Evolutionary conservation across 257 asterid genomes (phyloP).

Genomic region (Solanum pinnatisectum): DNA sequence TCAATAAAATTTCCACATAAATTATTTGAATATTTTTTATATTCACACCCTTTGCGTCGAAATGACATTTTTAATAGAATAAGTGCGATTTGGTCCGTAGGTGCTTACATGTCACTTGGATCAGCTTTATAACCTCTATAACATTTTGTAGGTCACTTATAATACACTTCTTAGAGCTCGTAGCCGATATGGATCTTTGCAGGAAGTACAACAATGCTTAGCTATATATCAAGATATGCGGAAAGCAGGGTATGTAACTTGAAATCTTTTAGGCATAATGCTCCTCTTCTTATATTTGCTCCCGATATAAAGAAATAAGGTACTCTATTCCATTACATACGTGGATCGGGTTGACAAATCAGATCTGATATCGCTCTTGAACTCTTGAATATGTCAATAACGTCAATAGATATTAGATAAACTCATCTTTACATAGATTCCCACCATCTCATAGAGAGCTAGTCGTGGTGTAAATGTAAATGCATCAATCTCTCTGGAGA

Average conservation of each 20-base stretch:
- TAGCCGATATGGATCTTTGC: conserved; percentile 62
- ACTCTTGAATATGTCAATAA: background rate
- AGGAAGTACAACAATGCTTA: conserved; percentile 80
- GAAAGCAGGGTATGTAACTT: conserved; percentile 64
- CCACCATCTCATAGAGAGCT: background rate
- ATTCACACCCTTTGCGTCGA: background rate
- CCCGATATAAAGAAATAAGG: background rate
- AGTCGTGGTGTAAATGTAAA: background rate
- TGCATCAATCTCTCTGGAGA: background rate
- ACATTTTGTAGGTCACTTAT: conserved; percentile 65
- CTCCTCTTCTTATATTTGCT: background rate
- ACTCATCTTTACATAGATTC: background rate
- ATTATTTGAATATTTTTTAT: background rate
- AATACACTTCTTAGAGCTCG: conserved; percentile 87
- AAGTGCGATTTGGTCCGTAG: background rate
- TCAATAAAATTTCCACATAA: background rate
- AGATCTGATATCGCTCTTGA: background rate
- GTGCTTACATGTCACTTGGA: background rate
- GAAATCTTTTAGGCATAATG: background rate
- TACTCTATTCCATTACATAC: background rate
- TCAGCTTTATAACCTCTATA: conserved; percentile 1
- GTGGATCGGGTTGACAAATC: background rate
- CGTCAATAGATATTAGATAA: background rate
- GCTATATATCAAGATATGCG: conserved; percentile 87
- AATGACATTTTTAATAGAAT: background rate